Evolutionary conservation across 2,329 filamentous ascomycete genomes (phyloP).

Genomic region (Trichoderma sp.): DNA sequence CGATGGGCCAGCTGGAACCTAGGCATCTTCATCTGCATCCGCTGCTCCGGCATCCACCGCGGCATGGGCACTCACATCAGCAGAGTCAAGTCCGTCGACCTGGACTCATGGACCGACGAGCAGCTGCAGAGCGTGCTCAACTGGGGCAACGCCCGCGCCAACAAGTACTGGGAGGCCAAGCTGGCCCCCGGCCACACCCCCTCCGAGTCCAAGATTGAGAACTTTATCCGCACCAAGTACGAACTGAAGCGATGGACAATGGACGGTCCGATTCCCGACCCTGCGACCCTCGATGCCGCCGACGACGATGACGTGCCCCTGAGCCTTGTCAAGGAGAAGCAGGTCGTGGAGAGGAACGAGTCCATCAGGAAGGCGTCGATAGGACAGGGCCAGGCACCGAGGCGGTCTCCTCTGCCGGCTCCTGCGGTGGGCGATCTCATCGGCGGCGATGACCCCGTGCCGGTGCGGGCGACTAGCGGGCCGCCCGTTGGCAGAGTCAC

Average conservation of each 20-base stretch:
- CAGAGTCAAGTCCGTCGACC: slow-evolving; percentile 94
- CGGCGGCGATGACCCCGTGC: slow-evolving; percentile 69
- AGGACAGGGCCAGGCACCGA: slow-evolving; percentile 46
- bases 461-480: slow-evolving; percentile 69
- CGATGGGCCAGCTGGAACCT: slow-evolving; percentile 99
- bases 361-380: slow-evolving; percentile 63
- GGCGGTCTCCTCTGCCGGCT: slow-evolving; percentile 48
- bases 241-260: slow-evolving; percentile 99
- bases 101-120: slow-evolving; percentile 98
- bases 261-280: slow-evolving; percentile 93
- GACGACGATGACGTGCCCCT: slow-evolving; percentile 80
- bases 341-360: slow-evolving; percentile 62
- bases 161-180: slow-evolving; percentile 99
- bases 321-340: slow-evolving; percentile 67
- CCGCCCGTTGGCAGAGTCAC: slow-evolving; percentile 61
- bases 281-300: slow-evolving; percentile 79
- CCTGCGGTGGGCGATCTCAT: slow-evolving; percentile 74
- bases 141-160: slow-evolving; percentile 95
- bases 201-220: slow-evolving; percentile 97
- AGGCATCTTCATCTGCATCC: slow-evolving; percentile 95
- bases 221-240: slow-evolving; percentile 99
- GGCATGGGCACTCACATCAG: slow-evolving; percentile 99
- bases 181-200: slow-evolving; percentile 87
- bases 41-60: slow-evolving; percentile 96
- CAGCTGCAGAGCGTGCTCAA: slow-evolving; percentile 89